Percentiles rank a stretch among this genome's conserved stretches.
phyloP scores from a whole-genome alignment of 441 rosid species.

The Eruca vesicaria region DNA sequence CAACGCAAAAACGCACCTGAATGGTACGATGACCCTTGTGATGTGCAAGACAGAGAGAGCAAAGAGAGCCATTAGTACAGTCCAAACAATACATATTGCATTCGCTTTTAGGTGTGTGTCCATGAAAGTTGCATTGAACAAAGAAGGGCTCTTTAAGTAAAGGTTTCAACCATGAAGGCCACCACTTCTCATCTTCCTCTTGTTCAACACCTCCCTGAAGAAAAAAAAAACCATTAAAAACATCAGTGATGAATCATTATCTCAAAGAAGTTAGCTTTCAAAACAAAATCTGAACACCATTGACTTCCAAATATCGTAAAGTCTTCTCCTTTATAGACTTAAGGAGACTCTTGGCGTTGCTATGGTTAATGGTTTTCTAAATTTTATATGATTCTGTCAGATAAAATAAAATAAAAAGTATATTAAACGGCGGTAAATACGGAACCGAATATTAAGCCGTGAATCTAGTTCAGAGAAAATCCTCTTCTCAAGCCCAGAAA shows the following conservation, averaged over 20 bases:
- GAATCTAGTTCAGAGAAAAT: constrained; percentile 26
- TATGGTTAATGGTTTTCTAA: neutral
- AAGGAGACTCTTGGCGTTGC: neutral
- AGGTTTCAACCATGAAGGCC: neutral
- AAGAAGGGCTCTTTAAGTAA: neutral
- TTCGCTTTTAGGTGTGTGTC: neutral
- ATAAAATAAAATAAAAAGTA: neutral
- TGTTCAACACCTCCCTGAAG: neutral
- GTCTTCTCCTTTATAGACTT: constrained; percentile 13
- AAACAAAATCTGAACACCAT: neutral
- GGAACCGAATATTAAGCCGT: constrained; percentile 14
- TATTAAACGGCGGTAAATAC: constrained; percentile 10
- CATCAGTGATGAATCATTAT: neutral
- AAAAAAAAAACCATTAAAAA: neutral
- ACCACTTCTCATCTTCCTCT: neutral
- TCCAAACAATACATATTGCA: neutral
- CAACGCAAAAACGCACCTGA: neutral
- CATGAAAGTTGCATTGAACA: neutral
- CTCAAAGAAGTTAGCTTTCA: neutral
- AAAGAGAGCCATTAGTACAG: neutral
- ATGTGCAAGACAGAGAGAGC: neutral
- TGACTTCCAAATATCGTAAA: neutral
- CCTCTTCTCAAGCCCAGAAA: neutral
- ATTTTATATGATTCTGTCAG: neutral
- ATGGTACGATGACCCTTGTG: neutral